Evolutionary conservation across 345 rosid species (phyloP).

Genomic region (Ailanthus altissimus): DNA sequence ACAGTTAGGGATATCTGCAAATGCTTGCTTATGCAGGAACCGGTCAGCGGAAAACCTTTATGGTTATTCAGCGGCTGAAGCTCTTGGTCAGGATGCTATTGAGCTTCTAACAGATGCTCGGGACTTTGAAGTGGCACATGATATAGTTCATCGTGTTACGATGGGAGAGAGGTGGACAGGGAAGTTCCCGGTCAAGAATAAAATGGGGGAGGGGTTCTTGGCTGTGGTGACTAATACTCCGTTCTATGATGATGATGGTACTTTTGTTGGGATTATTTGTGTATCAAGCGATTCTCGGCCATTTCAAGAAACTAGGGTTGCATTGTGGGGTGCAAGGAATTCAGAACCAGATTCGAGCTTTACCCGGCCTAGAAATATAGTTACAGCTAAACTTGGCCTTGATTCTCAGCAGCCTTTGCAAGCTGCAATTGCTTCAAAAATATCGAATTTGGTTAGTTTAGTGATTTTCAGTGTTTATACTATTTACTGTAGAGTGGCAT

Average conservation of each 20-base stretch:
- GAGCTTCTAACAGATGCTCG: constrained; percentile 66
- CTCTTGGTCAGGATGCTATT: constrained; percentile 68
- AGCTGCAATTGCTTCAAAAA: constrained; percentile 79
- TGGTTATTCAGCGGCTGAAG: constrained; percentile 80
- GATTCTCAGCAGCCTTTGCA: constrained; percentile 93
- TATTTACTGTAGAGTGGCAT: constrained; percentile 26
- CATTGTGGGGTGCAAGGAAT: constrained; percentile 34
- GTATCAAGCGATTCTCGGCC: constrained; percentile 63
- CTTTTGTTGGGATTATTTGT: constrained; percentile 75
- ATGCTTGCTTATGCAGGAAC: constrained; percentile 59
- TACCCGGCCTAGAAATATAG: constrained; percentile 44
- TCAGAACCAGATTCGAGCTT: constrained; percentile 54
- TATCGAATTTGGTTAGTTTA: constrained; percentile 83
- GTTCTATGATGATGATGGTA: constrained; percentile 67
- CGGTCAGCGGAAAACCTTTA: constrained; percentile 78
- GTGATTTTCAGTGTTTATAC: constrained; percentile 23
- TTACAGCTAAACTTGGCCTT: constrained; percentile 77
- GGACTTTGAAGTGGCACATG: constrained; percentile 53
- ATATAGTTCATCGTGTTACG: constrained; percentile 49
- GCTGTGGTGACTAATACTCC: constrained; percentile 74
- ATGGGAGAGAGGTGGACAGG: constrained; percentile 91
- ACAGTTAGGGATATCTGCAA: constrained; percentile 6
- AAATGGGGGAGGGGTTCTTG: constrained; percentile 61
- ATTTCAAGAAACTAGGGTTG: constrained; percentile 44
- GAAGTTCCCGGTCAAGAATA: constrained; percentile 82